Percentiles rank a stretch among this genome's conserved stretches.
phyloP scores from a whole-genome alignment of 345 rosid genomes.

The Citrus cavaleriei region DNA sequence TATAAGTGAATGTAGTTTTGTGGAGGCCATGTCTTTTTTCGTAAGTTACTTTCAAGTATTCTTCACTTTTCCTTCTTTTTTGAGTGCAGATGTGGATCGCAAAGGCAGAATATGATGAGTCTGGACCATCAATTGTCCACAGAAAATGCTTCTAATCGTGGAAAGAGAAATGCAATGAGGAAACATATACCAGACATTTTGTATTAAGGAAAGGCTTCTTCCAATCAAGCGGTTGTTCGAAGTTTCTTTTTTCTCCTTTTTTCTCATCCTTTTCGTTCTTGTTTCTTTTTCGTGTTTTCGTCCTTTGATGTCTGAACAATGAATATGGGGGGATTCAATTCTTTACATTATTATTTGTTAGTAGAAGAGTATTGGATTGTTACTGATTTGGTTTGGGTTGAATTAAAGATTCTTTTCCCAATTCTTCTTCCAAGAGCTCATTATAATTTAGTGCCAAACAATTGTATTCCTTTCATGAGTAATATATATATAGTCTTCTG shows the following conservation, averaged over 20 bases:
- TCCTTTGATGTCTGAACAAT: slow-evolving; percentile 16
- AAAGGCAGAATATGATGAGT: slow-evolving; percentile 65
- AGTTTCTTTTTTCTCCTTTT: neutral
- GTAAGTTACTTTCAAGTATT: neutral
- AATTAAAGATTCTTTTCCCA: slow-evolving; percentile 9
- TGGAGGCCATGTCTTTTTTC: neutral
- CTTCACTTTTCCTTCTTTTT: slow-evolving; percentile 11
- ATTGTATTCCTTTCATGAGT: neutral
- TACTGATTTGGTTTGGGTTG: slow-evolving; percentile 36
- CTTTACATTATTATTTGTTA: slow-evolving; percentile 12
- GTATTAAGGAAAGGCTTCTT: slow-evolving; percentile 20
- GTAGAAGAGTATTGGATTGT: slow-evolving; percentile 26
- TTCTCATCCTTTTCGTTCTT: neutral
- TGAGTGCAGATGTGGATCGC: slow-evolving; percentile 68
- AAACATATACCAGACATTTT: slow-evolving; percentile 21
- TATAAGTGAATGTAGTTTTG: neutral
- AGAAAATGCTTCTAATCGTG: slow-evolving; percentile 59
- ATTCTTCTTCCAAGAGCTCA: neutral
- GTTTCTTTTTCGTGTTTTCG: neutral
- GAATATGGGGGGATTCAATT: slow-evolving; percentile 16
- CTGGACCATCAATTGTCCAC: slow-evolving; percentile 67
- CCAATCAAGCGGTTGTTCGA: slow-evolving; percentile 22
- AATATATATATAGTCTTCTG: neutral
- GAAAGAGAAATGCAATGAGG: slow-evolving; percentile 16
- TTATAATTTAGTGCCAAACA: neutral